A percentile compares a stretch with the other conserved stretches of the same genome.
Conservation (phyloP, 2,329 filamentous ascomycete genomes). For the Penicillium palitans region DNA sequence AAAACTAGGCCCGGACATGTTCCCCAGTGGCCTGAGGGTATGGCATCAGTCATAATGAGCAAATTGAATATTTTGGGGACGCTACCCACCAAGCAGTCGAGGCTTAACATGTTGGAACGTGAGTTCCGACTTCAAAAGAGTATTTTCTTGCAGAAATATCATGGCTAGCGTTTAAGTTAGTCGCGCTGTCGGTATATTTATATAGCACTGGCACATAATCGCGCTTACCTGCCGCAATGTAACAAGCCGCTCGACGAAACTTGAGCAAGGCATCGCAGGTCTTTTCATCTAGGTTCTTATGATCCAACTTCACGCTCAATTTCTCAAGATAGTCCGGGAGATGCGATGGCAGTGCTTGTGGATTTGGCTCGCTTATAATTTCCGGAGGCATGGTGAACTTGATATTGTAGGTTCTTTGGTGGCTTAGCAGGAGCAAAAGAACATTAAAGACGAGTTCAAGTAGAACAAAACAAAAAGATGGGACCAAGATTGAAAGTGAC, state of each 20-base stretch:
- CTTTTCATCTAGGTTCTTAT: conserved; percentile 45
- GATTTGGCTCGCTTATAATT: conserved; percentile 61
- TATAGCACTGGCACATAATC: neutral
- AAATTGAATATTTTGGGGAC: neutral
- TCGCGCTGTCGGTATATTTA: conserved; percentile 12
- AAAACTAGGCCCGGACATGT: conserved; percentile 67
- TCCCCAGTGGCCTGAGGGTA: conserved; percentile 59
- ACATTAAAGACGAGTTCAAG: neutral
- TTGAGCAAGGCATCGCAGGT: conserved; percentile 50
- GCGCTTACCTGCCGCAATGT: conserved; percentile 59
- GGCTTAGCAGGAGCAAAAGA: neutral
- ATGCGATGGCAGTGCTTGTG: conserved; percentile 56
- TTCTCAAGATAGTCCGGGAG: conserved; percentile 55
- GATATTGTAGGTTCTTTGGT: neutral
- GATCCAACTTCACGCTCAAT: conserved; percentile 49
- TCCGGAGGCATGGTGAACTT: conserved; percentile 56
- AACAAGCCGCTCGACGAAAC: conserved; percentile 63
- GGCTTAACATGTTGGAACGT: conserved; percentile 61
- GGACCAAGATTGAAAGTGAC: neutral
- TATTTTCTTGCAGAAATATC: conserved; percentile 66
- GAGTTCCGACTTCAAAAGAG: conserved; percentile 55
- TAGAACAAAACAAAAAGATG: neutral
- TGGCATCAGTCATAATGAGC: conserved; percentile 17
- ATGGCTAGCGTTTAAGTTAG: conserved; percentile 43
- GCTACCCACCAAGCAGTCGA: conserved; percentile 50